A percentile compares a stretch with the other conserved stretches of the same genome.
phyloP scores from a whole-genome alignment of 148 eudicot species.

The Rhododendron williamsianum region DNA sequence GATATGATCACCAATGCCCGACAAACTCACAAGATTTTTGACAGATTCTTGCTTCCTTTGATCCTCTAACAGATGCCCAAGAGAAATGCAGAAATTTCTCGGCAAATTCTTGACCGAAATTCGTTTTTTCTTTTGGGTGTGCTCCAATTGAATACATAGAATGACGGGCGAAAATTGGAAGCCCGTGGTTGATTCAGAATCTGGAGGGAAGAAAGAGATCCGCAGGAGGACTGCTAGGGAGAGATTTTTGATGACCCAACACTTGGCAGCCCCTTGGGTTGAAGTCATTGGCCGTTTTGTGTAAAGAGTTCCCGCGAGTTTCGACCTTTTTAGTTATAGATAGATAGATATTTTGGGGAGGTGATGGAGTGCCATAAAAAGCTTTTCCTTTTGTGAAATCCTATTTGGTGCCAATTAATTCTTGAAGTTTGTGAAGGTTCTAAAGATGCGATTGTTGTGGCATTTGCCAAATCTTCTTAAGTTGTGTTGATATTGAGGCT shows the following conservation, averaged over 20 bases:
- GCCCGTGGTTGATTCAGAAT: neutral
- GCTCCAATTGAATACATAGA: neutral
- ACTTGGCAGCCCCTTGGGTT: conserved; percentile 5
- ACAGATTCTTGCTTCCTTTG: neutral
- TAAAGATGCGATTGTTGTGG: neutral
- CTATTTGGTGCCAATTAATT: neutral
- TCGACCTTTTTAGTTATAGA: neutral
- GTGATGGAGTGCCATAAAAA: neutral
- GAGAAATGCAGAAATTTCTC: neutral
- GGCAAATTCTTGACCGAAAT: neutral
- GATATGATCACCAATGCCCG: neutral
- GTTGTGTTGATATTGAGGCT: too few species aligned
- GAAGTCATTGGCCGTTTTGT: neutral
- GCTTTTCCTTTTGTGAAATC: neutral
- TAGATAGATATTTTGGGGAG: neutral
- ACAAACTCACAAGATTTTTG: neutral
- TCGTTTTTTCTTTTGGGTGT: neutral
- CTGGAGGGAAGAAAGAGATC: neutral
- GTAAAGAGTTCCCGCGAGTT: neutral
- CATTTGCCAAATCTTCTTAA: too few species aligned
- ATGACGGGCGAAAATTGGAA: neutral
- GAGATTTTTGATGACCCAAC: conserved; percentile 4
- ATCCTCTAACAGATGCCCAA: neutral
- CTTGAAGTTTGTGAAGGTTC: neutral
- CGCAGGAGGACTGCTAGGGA: neutral